Conservation (phyloP, 1,284 basidiomycete genomes). For the Austroboletus novae-zelandiae region DNA sequence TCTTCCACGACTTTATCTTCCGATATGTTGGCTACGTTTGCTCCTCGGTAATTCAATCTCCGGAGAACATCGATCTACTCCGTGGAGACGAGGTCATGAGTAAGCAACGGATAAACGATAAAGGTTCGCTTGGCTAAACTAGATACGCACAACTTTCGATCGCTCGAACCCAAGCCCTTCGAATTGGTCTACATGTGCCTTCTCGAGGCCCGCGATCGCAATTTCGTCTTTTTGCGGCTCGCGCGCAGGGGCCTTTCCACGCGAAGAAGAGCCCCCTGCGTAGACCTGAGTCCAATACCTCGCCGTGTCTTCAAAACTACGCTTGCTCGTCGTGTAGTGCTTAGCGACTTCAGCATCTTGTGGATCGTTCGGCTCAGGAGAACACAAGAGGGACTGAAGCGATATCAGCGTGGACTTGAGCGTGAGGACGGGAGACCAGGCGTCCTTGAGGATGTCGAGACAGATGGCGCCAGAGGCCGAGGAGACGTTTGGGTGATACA, state of each 20-base stretch:
- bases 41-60: slow-evolving; percentile 88
- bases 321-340: slow-evolving; percentile 88
- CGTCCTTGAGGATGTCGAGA: slow-evolving; percentile 86
- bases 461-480: slow-evolving; percentile 93
- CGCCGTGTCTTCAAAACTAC: slow-evolving; percentile 90
- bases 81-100: neutral
- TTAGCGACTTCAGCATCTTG: slow-evolving; percentile 99
- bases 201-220: slow-evolving; percentile 73
- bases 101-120: slow-evolving; percentile 1
- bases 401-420: slow-evolving; percentile 97
- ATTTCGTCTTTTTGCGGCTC: slow-evolving; percentile 52
- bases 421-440: slow-evolving; percentile 92
- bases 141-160: slow-evolving; percentile 67
- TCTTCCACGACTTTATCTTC: slow-evolving; percentile 62
- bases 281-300: slow-evolving; percentile 93
- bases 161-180: slow-evolving; percentile 72
- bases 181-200: slow-evolving; percentile 72
- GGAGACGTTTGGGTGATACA: slow-evolving; percentile 97
- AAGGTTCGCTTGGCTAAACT: neutral
- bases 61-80: slow-evolving; percentile 83
- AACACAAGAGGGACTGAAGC: slow-evolving; percentile 92
- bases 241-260: slow-evolving; percentile 35
- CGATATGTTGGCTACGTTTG: slow-evolving; percentile 57
- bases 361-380: slow-evolving; percentile 95
- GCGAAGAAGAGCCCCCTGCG: slow-evolving; percentile 66